Evolutionary conservation across 2,329 filamentous ascomycete species (phyloP), one percentile per base, ranked within the genome.

Genomic region (Neodidymelliopsis sp.): DNA sequence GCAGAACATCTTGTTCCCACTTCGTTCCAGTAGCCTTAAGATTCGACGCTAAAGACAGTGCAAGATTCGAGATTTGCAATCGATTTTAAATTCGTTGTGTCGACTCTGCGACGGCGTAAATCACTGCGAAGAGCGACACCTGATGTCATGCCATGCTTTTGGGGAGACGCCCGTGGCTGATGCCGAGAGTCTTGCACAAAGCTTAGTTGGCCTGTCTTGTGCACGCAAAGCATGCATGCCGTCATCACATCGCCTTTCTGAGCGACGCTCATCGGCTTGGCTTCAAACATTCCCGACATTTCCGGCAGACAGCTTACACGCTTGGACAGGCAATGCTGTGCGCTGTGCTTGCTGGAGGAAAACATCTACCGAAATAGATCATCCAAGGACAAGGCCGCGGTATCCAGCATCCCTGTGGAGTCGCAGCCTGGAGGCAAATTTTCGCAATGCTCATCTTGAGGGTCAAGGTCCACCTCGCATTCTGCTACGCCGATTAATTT

Each of bases 161-260:
- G 46, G 35, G 23, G 41, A 54, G 45, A 54, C 45, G 52, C 38
- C 46, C 43, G 53, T 55, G 56, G 56, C 59, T 60, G 54, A 47
- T 54, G 62, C 60, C 63, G 48, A 65, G 62, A 48, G 40, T 61
- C 59, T 62, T 66, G 58, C 57, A 57, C 55, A 60, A 66, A 65
- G 63, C 63, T 66, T 66, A 60, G 55, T 51, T 45, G 35, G 19
- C 45, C 13, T 41, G 23, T 28, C 29, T 39, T 30, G 46, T 41
- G 38, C 39, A 31, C 47, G 30, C 34, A 22, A 23, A 34, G 22
- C 47, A 56, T 56, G 54, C 59, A 63, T 59, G 49, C 49, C 53
- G 55, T 58, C 59, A 58, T 61, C 55, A 57, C 50, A 27, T 41
- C 36, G 31, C 34, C 30, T 31, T 24, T 41, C 41, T 13, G 24